Base-by-base conservation (phyloP, 2,329 filamentous ascomycete species). In the Helotiales sp. region DNA sequence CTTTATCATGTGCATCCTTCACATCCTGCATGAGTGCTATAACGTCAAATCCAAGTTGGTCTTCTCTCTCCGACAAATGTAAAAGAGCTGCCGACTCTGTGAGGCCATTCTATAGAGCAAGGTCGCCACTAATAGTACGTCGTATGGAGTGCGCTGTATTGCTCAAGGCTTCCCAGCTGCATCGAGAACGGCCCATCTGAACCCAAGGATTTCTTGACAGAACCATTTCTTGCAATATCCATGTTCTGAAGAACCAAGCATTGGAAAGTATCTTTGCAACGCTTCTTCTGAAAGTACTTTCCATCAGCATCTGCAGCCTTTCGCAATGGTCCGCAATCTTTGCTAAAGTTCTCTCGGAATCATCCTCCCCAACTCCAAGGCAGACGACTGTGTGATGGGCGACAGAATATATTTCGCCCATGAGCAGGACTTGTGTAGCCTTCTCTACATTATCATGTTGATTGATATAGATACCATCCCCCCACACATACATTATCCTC, bases 381-480 rank as follows among this genome's bases (percentile, higher is more conserved):
- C 33, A 54, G 10, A 54, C 47, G 17, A 54, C 19, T 6, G 51
- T 54, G 15, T 54, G 51, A 31, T 44, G 17, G 3, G 51, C 51
- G 22, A n/a, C 33, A 7, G 25, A 10, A n/a, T 58, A 60, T 3
- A 57, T 44, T 7, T 48, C n/a, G 12, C 27, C 30, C 48, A 60
- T 57, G n/a, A 53, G 53, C 24, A 22, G 27, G 6, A 60, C 53
- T 27, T 60, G 57, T 17, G 33, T n/a, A 17, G 24, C 27, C 5
- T 38, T 50, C 40, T 57, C 57, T 15, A 42, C 36, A 1, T 50
- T 30, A 22, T 54, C 34, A 5, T 10, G 3, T 31, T 60, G 58
- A 36, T 55, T 50, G 36, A 60, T 57, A 19, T 48, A 60, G 17
- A 60, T 57, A 2, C 30, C 53, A 50, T 60, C 57, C 7, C 38